Evolutionary conservation across 2,329 filamentous ascomycete species (phyloP).

Genomic region (Apiospora phragmitis): DNA sequence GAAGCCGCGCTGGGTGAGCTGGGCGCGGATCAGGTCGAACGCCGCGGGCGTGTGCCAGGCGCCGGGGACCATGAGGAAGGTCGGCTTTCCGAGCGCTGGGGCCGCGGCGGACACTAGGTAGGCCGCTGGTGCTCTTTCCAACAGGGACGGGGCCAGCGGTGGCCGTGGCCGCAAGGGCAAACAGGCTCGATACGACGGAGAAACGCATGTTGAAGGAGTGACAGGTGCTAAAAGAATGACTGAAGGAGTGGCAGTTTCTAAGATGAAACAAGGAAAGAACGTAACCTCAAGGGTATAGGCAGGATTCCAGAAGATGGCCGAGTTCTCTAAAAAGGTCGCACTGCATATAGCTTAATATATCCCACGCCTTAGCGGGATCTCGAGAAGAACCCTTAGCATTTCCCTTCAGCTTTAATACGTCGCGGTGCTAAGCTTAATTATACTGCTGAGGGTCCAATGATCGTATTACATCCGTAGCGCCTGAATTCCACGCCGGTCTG

Average conservation of each 20-base stretch:
- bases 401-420: too few species aligned
- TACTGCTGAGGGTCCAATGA: background rate
- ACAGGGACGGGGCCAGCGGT: background rate
- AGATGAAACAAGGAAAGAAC: too few species aligned
- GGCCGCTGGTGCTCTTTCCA: background rate
- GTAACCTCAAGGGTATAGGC: background rate
- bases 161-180: background rate
- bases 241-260: background rate
- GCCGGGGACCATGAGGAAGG: conserved; percentile 11
- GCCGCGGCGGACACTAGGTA: background rate
- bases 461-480: background rate
- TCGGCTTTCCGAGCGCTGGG: background rate
- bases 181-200: background rate
- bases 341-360: background rate
- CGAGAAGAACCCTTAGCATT: too few species aligned
- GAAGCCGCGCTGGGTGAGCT: conserved; percentile 13
- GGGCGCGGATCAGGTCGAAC: conserved; percentile 13
- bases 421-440: background rate
- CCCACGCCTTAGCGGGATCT: background rate
- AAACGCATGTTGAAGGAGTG: background rate
- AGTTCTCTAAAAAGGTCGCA: background rate
- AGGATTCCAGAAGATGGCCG: background rate
- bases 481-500: background rate
- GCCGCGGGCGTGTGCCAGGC: conserved; percentile 14
- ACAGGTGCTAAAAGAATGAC: background rate